Conservation (phyloP, 805 yeast species). For the Nakazawaea molendinolei region DNA sequence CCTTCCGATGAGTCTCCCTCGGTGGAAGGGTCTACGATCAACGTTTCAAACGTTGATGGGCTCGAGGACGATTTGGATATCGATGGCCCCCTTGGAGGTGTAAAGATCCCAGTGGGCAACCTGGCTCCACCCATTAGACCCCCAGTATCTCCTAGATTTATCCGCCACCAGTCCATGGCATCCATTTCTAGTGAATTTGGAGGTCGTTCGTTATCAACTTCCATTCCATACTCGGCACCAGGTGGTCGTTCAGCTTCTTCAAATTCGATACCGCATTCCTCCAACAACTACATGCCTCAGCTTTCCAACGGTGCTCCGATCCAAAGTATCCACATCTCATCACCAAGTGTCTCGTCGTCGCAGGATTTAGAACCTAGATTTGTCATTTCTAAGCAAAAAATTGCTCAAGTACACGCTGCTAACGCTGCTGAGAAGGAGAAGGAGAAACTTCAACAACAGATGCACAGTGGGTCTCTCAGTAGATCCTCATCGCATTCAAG, state of each 20-base stretch:
- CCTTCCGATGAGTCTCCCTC: constrained; percentile 18
- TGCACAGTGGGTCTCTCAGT: constrained; percentile 20
- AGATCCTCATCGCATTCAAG: constrained; percentile 38
- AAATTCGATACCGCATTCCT: constrained; percentile 21
- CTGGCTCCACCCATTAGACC: constrained; percentile 11
- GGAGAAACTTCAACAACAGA: constrained; percentile 11
- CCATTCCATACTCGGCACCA: constrained; percentile 69
- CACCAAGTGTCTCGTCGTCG: constrained; percentile 55
- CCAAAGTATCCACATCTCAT: constrained; percentile 58
- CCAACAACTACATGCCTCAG: constrained; percentile 35
- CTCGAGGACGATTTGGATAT: constrained; percentile 12
- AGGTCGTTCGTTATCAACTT: constrained; percentile 41
- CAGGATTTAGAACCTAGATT: constrained; percentile 78
- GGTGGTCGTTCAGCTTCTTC: constrained; percentile 40
- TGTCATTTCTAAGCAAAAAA: constrained; percentile 73
- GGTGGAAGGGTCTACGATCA: too few species aligned
- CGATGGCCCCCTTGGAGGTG: constrained; percentile 13
- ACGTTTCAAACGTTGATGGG: neutral
- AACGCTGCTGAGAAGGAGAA: constrained; percentile 22
- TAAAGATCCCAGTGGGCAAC: constrained; percentile 5
- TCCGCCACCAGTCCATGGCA: constrained; percentile 12
- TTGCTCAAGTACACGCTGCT: constrained; percentile 48
- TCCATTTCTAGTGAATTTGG: constrained; percentile 20
- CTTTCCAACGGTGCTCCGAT: constrained; percentile 52
- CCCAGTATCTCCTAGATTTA: constrained; percentile 12